phyloP scores from a whole-genome alignment of 2,329 filamentous ascomycete species.

The Chaetomiaceae sp. region DNA sequence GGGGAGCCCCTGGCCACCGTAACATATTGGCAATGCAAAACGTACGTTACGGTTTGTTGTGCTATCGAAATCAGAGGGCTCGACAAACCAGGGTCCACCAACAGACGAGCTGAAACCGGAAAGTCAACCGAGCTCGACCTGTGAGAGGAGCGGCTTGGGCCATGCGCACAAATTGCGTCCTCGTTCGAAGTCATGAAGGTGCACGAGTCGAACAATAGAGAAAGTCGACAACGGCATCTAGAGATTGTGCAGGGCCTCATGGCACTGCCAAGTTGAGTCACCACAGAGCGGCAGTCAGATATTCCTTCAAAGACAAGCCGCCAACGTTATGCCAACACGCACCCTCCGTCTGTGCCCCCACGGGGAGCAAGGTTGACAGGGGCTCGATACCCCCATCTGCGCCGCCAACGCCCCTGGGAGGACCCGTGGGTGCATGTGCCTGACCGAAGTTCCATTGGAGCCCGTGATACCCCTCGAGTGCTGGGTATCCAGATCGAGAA shows the following conservation, averaged over 20 bases:
- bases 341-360: not conserved
- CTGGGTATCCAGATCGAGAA: not conserved
- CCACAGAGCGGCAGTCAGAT: no score
- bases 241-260: no score
- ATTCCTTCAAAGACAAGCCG: no score
- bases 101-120: slow-evolving; percentile 4
- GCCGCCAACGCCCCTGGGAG: not conserved
- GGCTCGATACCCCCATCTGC: not conserved
- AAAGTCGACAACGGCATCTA: no score
- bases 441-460: slow-evolving; percentile 8
- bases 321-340: not conserved
- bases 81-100: not conserved
- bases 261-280: no score
- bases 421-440: not conserved
- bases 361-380: slow-evolving; percentile 1
- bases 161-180: not conserved
- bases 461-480: not conserved
- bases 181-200: not conserved
- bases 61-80: not conserved
- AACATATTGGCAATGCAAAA: no score
- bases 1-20: not conserved
- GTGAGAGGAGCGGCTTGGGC: not conserved
- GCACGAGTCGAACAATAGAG: not conserved
- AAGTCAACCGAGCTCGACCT: not conserved
- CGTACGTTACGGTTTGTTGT: not conserved